Percentiles rank a stretch among this genome's conserved stretches.
These are phyloP conservation scores for Cornus florida DNA, from an alignment of 148 eudicot species.

Conservation along the genomic window DNA sequence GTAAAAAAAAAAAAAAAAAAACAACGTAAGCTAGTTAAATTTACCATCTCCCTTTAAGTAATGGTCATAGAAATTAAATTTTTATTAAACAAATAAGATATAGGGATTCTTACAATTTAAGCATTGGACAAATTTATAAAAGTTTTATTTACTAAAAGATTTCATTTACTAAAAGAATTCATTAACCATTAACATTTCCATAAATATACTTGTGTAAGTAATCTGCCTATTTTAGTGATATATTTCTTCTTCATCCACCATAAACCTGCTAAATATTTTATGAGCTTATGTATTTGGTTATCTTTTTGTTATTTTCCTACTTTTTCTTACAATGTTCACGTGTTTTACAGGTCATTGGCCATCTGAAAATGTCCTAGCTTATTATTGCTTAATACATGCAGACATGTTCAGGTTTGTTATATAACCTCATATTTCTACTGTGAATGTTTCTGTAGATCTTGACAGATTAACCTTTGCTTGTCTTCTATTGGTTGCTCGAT, in stretches of 20 bases:
- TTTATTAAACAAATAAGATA: not conserved
- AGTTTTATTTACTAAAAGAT: too few species aligned
- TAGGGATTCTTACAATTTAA: not conserved
- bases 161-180: too few species aligned
- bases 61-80: too few species aligned
- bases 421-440: not conserved
- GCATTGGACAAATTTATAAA: not conserved
- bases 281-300: not conserved
- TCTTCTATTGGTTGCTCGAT: constrained; percentile 4
- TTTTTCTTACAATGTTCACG: constrained; percentile 8
- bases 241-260: not conserved
- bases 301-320: not conserved
- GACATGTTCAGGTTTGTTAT: constrained; percentile 64
- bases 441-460: not conserved
- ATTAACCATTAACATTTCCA: not conserved
- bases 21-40: too few species aligned
- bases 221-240: not conserved
- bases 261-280: not conserved
- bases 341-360: constrained; percentile 85
- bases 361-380: constrained; percentile 89
- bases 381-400: constrained; percentile 69
- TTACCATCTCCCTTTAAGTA: too few species aligned
- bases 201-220: not conserved
- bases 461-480: not conserved
- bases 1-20: too few species aligned